Evolutionary conservation across 495 filamentous ascomycete genomes (phyloP).

Genomic region (Aspergillus biplanus): DNA sequence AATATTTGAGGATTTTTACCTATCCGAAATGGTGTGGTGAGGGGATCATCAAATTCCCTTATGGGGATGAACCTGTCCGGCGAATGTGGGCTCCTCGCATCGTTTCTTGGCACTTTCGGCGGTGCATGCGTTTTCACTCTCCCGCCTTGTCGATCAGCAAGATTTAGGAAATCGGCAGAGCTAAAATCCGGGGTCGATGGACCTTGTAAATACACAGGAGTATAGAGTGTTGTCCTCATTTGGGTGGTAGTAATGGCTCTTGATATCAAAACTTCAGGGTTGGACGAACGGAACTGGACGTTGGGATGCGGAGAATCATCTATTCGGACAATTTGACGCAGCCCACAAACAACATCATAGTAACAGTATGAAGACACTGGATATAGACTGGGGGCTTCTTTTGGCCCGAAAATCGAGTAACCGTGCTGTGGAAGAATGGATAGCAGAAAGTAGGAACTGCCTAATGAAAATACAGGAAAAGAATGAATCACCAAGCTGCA

Average conservation of each 20-base stretch:
- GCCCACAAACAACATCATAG: not conserved
- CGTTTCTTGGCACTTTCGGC: slow-evolving; percentile 3
- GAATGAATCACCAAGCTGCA: slow-evolving; percentile 12
- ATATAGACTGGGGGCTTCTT: not conserved
- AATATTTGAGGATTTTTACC: slow-evolving; percentile 65
- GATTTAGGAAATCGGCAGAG: not conserved
- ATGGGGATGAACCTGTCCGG: slow-evolving; percentile 74
- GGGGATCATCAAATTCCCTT: slow-evolving; percentile 47
- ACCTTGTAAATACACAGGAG: slow-evolving; percentile 5
- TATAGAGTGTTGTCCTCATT: not conserved
- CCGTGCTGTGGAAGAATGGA: slow-evolving; percentile 2
- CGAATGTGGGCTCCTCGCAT: slow-evolving; percentile 28
- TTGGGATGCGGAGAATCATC: not conserved
- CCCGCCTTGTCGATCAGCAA: slow-evolving; percentile 22
- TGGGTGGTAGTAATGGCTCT: not conserved
- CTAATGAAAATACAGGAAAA: not conserved
- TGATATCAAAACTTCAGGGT: slow-evolving; percentile 6
- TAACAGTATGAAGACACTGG: not conserved
- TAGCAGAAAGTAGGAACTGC: not conserved
- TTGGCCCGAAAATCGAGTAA: not conserved
- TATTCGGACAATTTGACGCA: not conserved
- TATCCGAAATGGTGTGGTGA: slow-evolving; percentile 63
- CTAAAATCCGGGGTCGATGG: not conserved
- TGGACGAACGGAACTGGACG: slow-evolving; percentile 2
- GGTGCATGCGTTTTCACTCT: slow-evolving; percentile 19